Evolutionary conservation across 805 yeast species (phyloP).

Genomic region (Metschnikowia koreensis): DNA sequence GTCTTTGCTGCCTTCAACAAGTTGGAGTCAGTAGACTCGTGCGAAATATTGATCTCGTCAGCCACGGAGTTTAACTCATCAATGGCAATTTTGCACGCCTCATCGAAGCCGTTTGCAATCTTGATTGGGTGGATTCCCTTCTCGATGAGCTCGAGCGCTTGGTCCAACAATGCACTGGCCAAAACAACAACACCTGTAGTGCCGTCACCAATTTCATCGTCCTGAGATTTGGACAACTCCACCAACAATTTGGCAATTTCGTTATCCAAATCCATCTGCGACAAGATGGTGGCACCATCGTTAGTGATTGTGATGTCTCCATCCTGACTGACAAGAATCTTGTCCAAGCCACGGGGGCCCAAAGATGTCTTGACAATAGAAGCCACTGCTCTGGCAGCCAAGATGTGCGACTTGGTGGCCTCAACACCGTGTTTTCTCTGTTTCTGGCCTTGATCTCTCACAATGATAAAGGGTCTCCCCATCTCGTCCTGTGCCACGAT

Average conservation of each 20-base stretch:
- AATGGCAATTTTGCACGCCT: conserved; percentile 91
- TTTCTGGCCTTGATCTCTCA: conserved; percentile 79
- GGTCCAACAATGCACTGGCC: conserved; percentile 91
- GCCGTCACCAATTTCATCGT: conserved; percentile 98
- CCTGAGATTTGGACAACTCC: conserved; percentile 91
- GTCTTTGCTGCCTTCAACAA: conserved; percentile 91
- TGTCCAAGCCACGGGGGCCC: conserved; percentile 98
- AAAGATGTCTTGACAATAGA: conserved; percentile 87
- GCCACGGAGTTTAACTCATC: conserved; percentile 71
- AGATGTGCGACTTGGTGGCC: conserved; percentile 73
- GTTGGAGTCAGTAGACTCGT: conserved; percentile 51
- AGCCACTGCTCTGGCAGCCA: conserved; percentile 94
- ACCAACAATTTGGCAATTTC: conserved; percentile 95
- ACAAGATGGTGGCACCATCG: conserved; percentile 95
- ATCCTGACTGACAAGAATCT: conserved; percentile 90
- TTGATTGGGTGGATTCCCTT: conserved; percentile 97
- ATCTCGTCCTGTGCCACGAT: conserved; percentile 98
- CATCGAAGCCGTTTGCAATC: conserved; percentile 95
- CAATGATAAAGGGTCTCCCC: conserved; percentile 98
- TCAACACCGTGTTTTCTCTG: conserved; percentile 55
- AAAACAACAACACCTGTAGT: conserved; percentile 98
- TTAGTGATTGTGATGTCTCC: conserved; percentile 98
- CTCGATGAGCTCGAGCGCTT: conserved; percentile 90
- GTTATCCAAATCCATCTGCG: conserved; percentile 94
- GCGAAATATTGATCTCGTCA: conserved; percentile 55